A percentile compares a stretch with the other conserved stretches of the same genome.
These are phyloP conservation scores for Lactifluus subvellereus DNA, from an alignment of 768 basidiomycete genomes.

Conservation along the genomic window DNA sequence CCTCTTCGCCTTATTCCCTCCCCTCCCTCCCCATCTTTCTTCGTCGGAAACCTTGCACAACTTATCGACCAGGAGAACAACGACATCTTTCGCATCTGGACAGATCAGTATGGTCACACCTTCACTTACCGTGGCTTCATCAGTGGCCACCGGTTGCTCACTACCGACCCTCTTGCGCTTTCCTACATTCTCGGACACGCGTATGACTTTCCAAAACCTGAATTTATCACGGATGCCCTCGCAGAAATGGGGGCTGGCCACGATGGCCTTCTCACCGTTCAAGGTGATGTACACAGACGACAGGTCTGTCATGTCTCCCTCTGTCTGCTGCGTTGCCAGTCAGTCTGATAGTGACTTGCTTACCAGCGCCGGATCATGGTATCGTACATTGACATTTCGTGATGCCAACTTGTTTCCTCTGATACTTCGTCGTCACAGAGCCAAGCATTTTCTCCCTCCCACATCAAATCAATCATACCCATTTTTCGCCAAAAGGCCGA, in stretches of 20 bases:
- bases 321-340: neutral
- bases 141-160: conserved; percentile 49
- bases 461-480: conserved; percentile 46
- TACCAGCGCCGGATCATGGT: conserved; percentile 46
- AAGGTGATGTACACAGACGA: conserved; percentile 51
- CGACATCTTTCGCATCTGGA: conserved; percentile 43
- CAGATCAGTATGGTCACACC: conserved; percentile 40
- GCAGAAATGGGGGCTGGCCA: conserved; percentile 47
- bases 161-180: conserved; percentile 52
- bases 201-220: conserved; percentile 58
- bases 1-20: conserved; percentile 44
- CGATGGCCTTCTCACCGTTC: conserved; percentile 45
- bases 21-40: conserved; percentile 42
- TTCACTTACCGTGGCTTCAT: conserved; percentile 51
- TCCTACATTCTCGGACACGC: conserved; percentile 51
- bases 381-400: conserved; percentile 29
- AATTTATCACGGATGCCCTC: conserved; percentile 47
- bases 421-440: conserved; percentile 30
- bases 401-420: conserved; percentile 19
- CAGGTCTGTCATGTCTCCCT: conserved; percentile 35
- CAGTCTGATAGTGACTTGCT: conserved; percentile 1
- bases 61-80: conserved; percentile 58
- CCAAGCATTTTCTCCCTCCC: conserved; percentile 46
- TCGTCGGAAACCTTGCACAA: conserved; percentile 48
- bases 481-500: conserved; percentile 58